These are phyloP conservation scores for Calonectria hawksworthii DNA, from an alignment of 2,329 filamentous ascomycete species.

Conservation along the genomic window DNA sequence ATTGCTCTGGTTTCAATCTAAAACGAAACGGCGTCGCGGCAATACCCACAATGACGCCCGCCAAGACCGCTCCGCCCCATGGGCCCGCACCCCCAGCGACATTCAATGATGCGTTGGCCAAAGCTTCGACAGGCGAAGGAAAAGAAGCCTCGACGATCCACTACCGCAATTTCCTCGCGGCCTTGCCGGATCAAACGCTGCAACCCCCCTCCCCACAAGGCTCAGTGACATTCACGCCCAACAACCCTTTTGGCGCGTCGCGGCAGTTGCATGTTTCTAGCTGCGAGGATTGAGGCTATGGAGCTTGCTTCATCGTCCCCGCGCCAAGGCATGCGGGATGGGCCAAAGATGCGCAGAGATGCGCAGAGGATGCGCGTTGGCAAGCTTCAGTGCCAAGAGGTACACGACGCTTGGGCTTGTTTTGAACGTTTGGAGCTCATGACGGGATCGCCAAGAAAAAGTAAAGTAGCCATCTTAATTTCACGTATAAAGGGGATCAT, in stretches of 20 bases:
- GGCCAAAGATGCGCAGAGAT: neutral
- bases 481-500: neutral
- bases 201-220: neutral
- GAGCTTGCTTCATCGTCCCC: neutral
- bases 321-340: neutral
- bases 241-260: neutral
- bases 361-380: neutral
- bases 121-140: neutral
- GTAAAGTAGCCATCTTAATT: neutral
- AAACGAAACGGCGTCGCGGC: neutral
- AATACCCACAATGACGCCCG: neutral
- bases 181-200: neutral
- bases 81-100: neutral
- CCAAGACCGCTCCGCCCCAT: neutral
- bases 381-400: neutral
- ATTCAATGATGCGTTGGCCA: neutral
- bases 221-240: neutral
- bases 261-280: neutral
- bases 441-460: neutral
- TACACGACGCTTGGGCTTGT: neutral
- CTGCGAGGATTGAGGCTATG: neutral
- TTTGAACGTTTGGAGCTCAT: neutral
- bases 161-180: neutral
- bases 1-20: neutral
- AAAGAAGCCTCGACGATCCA: neutral